phyloP scores from a whole-genome alignment of 2,329 filamentous ascomycete genomes.

The Cladophialophora carrionii region DNA sequence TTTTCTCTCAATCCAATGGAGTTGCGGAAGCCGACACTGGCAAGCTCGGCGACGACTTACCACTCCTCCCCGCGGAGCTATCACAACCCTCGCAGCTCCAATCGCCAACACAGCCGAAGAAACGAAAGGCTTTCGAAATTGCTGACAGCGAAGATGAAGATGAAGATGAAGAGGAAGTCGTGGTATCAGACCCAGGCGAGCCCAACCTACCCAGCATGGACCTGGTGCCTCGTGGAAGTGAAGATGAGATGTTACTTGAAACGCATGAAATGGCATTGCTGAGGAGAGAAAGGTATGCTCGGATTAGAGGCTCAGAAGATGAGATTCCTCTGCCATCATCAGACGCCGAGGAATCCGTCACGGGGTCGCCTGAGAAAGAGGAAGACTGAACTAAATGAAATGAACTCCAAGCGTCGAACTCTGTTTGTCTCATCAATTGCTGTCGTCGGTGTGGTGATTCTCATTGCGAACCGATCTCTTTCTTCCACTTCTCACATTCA shows the following conservation, averaged over 20 bases:
- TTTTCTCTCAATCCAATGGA: conserved; percentile 12
- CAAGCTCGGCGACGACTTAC: conserved; percentile 21
- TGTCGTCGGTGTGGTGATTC: too few relatives aligned
- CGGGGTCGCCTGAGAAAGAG: conserved; percentile 44
- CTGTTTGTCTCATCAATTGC: too few relatives aligned
- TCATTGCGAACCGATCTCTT: too few relatives aligned
- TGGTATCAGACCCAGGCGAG: conserved; percentile 35
- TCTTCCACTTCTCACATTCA: too few relatives aligned
- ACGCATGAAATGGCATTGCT: conserved; percentile 26
- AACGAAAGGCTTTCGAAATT: conserved; percentile 51
- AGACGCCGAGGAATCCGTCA: conserved; percentile 19
- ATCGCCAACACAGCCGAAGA: conserved; percentile 32
- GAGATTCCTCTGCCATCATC: conserved; percentile 24
- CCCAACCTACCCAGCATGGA: conserved; percentile 20
- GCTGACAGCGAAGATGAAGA: conserved; percentile 53
- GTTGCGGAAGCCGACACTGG: conserved; percentile 19
- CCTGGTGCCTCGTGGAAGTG: conserved; percentile 3
- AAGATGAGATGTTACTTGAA: conserved; percentile 34
- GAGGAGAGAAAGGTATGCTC: conserved; percentile 24
- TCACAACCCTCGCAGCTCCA: conserved; percentile 33
- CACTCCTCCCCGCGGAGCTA: conserved; percentile 22
- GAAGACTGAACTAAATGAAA: too few relatives aligned
- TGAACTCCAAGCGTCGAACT: too few relatives aligned
- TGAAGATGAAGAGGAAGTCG: conserved; percentile 41
- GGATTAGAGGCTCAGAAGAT: conserved; percentile 32